Evolutionary conservation across 805 yeast genomes (phyloP), one percentile per base, ranked within the genome.

Genomic region (Pichia rugopelliculosa): DNA sequence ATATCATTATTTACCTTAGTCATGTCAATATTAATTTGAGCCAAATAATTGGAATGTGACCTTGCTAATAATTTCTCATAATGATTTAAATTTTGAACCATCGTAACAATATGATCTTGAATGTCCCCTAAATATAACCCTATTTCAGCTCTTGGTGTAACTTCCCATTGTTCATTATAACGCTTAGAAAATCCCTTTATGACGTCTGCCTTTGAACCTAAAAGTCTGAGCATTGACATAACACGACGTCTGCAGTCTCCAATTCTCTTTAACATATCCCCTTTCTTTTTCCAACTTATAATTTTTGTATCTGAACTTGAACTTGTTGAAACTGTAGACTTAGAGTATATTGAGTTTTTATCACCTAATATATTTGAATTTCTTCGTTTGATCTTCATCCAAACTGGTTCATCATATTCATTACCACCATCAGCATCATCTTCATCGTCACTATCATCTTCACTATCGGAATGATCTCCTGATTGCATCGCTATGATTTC

Each of bases 11-110:
- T 93, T 13, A 90, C 96, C 62, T 83, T 83, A 10, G 97, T 93
- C 98, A 91, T 93, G 63, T 93, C 98, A 53, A 93, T 91, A 62
- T 93, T 93, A 61, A 93, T 86, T 62, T 91, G 98, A 1, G 99
- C 99, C 59, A 91, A 73, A 63, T 93, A 93, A 65, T 93, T 93
- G 10, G 96, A 86, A 66, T 93, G 99, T n/a, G 93, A 84, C 49
- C 99, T 74, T 1, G 97, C 95, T 47, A 93, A 73, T 40, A 93
- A 72, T 67, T 93, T 93, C 60, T 93, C 99, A 66, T 87, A 91
- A 65, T 93, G 99, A 60, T 89, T 90, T 53, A 93, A 72, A 4
- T 95, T 81, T 59, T 93, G 96, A 1, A 90, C 95, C 99, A 93
- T 93, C 1, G 99, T 93, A 22, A 93, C 87, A 33, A 93, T 82